Base-by-base conservation (phyloP, 768 basidiomycete species). In the Russula earlei region DNA sequence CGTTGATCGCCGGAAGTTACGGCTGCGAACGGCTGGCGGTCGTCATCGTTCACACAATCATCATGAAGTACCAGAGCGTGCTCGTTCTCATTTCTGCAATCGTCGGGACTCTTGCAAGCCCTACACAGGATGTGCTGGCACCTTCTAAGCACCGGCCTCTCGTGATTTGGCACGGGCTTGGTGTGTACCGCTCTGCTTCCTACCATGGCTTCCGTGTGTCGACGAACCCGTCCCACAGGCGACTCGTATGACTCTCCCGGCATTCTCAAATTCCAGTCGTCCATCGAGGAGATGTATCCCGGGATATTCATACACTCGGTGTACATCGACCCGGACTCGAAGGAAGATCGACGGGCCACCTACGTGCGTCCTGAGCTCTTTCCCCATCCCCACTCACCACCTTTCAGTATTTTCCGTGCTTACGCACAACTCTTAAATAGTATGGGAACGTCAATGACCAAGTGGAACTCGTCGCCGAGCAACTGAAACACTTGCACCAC, bases 391-490 rank as follows among this genome's bases (percentile, higher is more conserved):
- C 34, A 4, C 22, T 22, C 6, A 9, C 6, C 14, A 10, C 20
- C 4, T 14, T 15, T 44, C 19, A 10, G 33, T 31, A n/a, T 7
- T n/a, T 19, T 15, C 22, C 33, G 29, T 42, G 33, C 46, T 54
- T n/a, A 44, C 25, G 17, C 48, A 8, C 8, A 9, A 22, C 8
- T 12, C 2, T 17, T 25, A 5, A n/a, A 17, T 62, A 91, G 91
- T 91, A 84, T 62, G 91, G 91, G 42, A 82, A 87, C 56, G 77
- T 89, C 37, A 76, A 88, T 53, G 75, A 80, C 5, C 91, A 93
- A 65, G 63, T 93, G 4, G 76, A 73, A 20, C 37, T 76, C 29
- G 89, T 85, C 6, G 75, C 84, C 14, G 71, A 75, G 27, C 87
- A 92, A 65, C 70, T 93, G 4, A 70, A 74, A 29, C 74, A 69